Evolutionary conservation across 2,329 filamentous ascomycete species (phyloP), one percentile per base, ranked within the genome.

Genomic region (Xylariaceae sp.): DNA sequence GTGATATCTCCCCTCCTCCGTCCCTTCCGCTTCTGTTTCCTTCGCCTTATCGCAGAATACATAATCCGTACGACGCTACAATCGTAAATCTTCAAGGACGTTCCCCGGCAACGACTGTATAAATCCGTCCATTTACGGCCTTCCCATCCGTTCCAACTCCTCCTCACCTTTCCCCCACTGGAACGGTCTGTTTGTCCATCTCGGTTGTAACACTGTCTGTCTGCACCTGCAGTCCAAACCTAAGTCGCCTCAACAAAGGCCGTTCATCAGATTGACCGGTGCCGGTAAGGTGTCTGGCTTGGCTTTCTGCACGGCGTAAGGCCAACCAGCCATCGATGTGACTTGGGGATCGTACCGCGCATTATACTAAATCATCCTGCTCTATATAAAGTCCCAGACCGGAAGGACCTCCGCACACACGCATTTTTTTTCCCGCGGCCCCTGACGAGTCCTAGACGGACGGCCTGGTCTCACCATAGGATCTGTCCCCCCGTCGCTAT

Each of bases 341-440:
- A 64, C 62, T 57, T 62, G 60, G 56, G 23, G 59, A 59, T 58
- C 59, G 54, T 62, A 65, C 60, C 55, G 58, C 50, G 59, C 53
- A 55, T 57, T 57, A 62, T 60, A 65, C 55, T 60, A 10, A 30
- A 30, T 30, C 23, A 30, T 30, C 58, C 51, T 47, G 58, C 60
- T 60, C 60, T 58, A 54, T 51, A 58, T 57, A 56, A 42, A 13
- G 42, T 42, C 42, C 18, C 53, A 57, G 50, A 56, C 42, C 55
- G 45, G 55, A 57, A 50, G 58, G 55, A 61, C 23, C 37, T 42
- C 11, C 37, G 37, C 37, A 30, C 37, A 61, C 42, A 47, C 52
- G 48, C 54, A 34, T 23, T 18, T 34, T 53, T 60, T 57, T 57
- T 56, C 58, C 58, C 53, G 56, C 56, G 51, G 52, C 37, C 61